Percentiles rank a stretch among this genome's conserved stretches.
These are phyloP conservation scores for Ambrosia hybrid DNA, from an alignment of 140 eudicot genomes.

Conservation along the genomic window DNA sequence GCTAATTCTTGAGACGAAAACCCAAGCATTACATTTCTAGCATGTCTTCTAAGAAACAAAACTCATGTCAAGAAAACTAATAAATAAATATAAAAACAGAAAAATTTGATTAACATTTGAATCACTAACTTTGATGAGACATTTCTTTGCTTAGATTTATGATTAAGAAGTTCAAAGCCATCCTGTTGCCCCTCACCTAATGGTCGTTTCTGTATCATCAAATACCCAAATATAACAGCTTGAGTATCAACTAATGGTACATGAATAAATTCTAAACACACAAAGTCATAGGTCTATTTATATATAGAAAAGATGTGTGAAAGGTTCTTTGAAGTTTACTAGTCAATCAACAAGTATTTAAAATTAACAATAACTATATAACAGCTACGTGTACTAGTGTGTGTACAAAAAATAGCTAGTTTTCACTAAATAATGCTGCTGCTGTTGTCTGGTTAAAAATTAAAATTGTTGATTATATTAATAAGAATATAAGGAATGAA, in stretches of 20 bases:
- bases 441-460: no score
- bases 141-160: conserved; percentile 37
- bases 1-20: conserved; percentile 39
- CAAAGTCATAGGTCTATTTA: conserved; percentile 29
- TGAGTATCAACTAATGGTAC: conserved; percentile 8
- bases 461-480: no score
- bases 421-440: no score
- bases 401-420: neutral
- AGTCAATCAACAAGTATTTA: conserved; percentile 34
- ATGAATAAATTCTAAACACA: conserved; percentile 14
- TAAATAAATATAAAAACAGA: neutral
- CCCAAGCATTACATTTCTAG: conserved; percentile 30
- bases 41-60: conserved; percentile 28
- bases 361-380: conserved; percentile 11
- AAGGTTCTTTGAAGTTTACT: conserved; percentile 52
- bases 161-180: conserved; percentile 32
- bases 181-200: conserved; percentile 45
- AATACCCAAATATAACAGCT: conserved; percentile 20
- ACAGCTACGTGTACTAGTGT: conserved; percentile 24
- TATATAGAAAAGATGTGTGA: conserved; percentile 29
- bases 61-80: conserved; percentile 6
- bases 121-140: conserved; percentile 39
- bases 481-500: no score
- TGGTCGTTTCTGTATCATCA: conserved; percentile 63
- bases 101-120: neutral